Evolutionary conservation across 305 asterid species (phyloP).

Genomic region (Solanum chacoense): DNA sequence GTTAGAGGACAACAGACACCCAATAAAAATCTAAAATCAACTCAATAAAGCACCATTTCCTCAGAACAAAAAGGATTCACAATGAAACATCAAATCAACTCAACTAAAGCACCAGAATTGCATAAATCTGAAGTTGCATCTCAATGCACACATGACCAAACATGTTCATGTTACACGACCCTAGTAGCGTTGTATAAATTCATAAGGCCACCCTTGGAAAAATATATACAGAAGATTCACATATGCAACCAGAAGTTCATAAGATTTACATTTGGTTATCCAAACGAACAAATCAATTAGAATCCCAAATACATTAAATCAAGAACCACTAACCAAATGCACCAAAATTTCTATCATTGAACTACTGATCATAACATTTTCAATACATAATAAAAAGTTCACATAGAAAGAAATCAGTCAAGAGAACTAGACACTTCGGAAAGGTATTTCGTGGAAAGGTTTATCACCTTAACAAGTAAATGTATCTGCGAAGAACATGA

Average conservation of each 20-base stretch:
- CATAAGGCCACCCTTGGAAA: not conserved
- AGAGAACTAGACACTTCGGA: not conserved
- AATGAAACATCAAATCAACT: not conserved
- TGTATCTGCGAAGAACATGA: not conserved
- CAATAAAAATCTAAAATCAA: not conserved
- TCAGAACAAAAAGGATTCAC: not conserved
- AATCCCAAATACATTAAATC: not conserved
- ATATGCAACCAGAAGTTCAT: not conserved
- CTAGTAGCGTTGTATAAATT: not conserved
- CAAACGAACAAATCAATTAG: not conserved
- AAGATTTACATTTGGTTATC: not conserved
- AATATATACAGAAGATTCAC: not conserved
- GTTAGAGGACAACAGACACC: not conserved
- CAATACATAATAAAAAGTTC: not conserved
- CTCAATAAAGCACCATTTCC: not conserved
- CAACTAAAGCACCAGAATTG: not conserved
- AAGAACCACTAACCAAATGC: not conserved
- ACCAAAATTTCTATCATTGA: not conserved
- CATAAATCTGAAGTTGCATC: not conserved
- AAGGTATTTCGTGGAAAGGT: not conserved
- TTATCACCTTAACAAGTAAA: not conserved
- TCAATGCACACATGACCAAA: not conserved
- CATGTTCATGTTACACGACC: not conserved
- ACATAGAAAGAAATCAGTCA: not conserved
- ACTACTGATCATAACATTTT: not conserved